Base-by-base conservation (phyloP, 345 rosid species). In the Sonneratia alba region DNA sequence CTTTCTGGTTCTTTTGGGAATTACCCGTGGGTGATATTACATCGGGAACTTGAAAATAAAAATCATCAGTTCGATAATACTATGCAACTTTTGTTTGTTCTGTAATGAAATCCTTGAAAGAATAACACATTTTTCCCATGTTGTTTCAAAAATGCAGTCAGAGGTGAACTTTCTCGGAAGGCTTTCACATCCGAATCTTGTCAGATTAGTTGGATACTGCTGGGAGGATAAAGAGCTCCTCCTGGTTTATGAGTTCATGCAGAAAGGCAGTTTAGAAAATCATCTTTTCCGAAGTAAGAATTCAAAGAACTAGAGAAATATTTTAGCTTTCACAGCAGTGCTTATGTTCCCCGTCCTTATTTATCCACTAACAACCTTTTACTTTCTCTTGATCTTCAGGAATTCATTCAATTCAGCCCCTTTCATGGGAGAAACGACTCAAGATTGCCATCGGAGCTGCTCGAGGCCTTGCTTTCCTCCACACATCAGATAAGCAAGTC, bases 231-330 rank as follows among this genome's bases (percentile, higher is more conserved):
- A 73, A 42, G 92, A 86, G 78, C 85, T 89, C 49, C 87, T 88
- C 2, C 88, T 93, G 49, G 96, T 94, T 66, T 94, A 87, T 19
- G 96, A 91, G 80, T 94, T 87, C 77, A 75, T 91, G 91, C 87
- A 84, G 14, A 91, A 77, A 75, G 96, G 96, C 75, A 86, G 91
- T 79, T 82, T 94, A 72, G 94, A 89, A 62, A 88, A 77, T 73
- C 98, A 91, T 79, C 88, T 94, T 47, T 94, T 94, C 67, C 71
- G 89, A 81, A 80, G 97, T 91, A 87, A 89, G 86, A 49, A 34
- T 43, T 67, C 24, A 37, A 43, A 45, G 24, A 47, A 36, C 38
- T 27, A 36, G 36, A 11, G 27, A n/a, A n/a, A n/a, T n/a, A n/a
- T n/a, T n/a, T n/a, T n/a, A n/a, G 65, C 45, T 42, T 64, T 38